These are phyloP conservation scores for Fomitopsis serialis DNA, from an alignment of 768 basidiomycete genomes.

Conservation along the genomic window DNA sequence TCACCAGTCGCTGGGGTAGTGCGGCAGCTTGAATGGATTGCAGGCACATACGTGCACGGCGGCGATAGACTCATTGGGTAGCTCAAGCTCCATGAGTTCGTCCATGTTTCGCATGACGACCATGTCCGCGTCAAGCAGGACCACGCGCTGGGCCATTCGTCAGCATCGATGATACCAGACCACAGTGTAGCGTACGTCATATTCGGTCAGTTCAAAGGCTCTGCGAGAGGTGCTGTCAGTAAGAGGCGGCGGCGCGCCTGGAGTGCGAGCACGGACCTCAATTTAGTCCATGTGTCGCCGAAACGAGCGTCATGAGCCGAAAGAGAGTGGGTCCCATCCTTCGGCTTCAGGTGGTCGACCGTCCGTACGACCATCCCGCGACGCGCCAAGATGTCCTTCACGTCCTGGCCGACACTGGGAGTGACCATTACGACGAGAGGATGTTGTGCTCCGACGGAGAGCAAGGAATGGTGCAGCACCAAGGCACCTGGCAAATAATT, in stretches of 20 bases:
- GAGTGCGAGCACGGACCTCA: slow-evolving; percentile 29
- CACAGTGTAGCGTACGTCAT: slow-evolving; percentile 41
- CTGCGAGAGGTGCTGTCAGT: slow-evolving; percentile 19
- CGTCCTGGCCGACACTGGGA: slow-evolving; percentile 29
- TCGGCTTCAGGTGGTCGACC: slow-evolving; percentile 56
- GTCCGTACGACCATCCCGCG: slow-evolving; percentile 51
- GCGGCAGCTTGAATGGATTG: slow-evolving; percentile 78
- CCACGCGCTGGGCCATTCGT: slow-evolving; percentile 49
- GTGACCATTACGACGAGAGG: slow-evolving; percentile 51
- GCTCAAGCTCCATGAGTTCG: slow-evolving; percentile 47
- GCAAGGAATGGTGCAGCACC: slow-evolving; percentile 46
- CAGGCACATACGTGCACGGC: slow-evolving; percentile 91
- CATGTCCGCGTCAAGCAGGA: slow-evolving; percentile 89
- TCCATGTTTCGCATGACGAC: slow-evolving; percentile 81
- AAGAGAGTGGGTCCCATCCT: slow-evolving; percentile 32
- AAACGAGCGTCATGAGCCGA: slow-evolving; percentile 42
- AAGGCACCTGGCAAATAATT: slow-evolving; percentile 54
- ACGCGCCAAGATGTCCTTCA: slow-evolving; percentile 41
- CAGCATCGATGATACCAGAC: background rate
- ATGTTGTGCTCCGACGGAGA: slow-evolving; percentile 36
- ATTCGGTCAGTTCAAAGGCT: slow-evolving; percentile 64
- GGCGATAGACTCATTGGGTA: slow-evolving; percentile 72
- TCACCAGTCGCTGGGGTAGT: slow-evolving; percentile 90
- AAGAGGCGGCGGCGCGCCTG: background rate
- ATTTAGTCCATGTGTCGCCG: slow-evolving; percentile 62